phyloP scores from a whole-genome alignment of 768 basidiomycete species.

The Rhizopogon vinicolor region DNA sequence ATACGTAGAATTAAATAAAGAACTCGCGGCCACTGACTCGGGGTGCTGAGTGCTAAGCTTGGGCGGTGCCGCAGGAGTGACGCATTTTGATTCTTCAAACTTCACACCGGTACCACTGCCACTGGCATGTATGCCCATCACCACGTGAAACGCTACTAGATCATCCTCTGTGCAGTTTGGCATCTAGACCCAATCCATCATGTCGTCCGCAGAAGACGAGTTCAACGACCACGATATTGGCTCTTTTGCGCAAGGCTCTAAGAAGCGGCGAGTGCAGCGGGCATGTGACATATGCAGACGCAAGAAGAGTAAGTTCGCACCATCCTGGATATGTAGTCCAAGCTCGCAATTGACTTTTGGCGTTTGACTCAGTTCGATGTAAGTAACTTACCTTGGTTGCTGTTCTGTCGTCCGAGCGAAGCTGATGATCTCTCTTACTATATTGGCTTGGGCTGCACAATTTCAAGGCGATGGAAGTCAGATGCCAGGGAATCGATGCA shows the following conservation, averaged over 20 bases:
- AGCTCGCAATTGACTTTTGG: conserved; percentile 4
- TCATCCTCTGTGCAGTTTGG: neutral
- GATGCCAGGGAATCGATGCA: conserved; percentile 49
- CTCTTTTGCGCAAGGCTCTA: conserved; percentile 29
- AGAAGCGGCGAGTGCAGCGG: conserved; percentile 71
- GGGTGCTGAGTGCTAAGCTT: too few species aligned
- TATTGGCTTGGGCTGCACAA: neutral
- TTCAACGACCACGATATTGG: conserved; percentile 40
- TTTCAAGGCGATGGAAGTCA: conserved; percentile 55
- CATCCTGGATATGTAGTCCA: neutral
- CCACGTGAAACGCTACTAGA: neutral
- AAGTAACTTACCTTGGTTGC: conserved; percentile 19
- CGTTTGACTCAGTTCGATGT: conserved; percentile 54
- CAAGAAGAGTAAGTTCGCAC: conserved; percentile 65
- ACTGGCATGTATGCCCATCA: too few species aligned
- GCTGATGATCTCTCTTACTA: neutral
- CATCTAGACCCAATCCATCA: conserved; percentile 13
- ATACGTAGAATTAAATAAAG: too few species aligned
- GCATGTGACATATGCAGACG: conserved; percentile 81
- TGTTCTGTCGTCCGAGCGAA: neutral
- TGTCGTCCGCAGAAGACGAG: conserved; percentile 70
- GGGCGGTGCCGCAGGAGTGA: too few species aligned
- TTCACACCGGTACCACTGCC: too few species aligned
- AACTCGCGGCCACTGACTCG: too few species aligned
- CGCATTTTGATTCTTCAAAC: too few species aligned